Evolutionary conservation across 2,329 filamentous ascomycete species (phyloP), one percentile per base, ranked within the genome.

Genomic region (Cladosporium colombiae): DNA sequence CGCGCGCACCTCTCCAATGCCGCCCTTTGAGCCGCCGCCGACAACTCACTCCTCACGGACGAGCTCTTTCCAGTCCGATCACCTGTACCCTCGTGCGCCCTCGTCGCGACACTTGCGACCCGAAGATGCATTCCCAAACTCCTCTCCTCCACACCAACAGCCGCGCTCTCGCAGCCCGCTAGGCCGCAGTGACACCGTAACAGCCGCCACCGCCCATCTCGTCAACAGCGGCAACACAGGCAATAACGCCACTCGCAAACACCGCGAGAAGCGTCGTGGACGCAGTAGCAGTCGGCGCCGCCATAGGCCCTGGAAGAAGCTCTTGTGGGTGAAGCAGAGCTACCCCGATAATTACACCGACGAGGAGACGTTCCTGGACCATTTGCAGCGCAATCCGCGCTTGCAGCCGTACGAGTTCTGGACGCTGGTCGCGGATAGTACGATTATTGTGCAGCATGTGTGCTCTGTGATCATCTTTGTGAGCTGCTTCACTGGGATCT

Each of bases 301-400:
- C 25, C 70, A 69, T 70, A 18, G 64, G 6, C 66, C 63, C 3
- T 98, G 94, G 91, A 96, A 96, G 84, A 98, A 98, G 82, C 81
- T 99, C 70, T 85, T 99, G 64, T 99, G 95, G 95, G 93, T 99
- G 75, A 97, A 96, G 80, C 95, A 98, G 77, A 91, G 91, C 37
- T 97, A 96, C 76, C 93, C 95, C n/a, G 95, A 99, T 78, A 99
- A 99, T 78, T 98, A 98, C 77, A 98, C 95, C 49, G 95, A 99
- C 76, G 93, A 95, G 76, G 91, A 92, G 67, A 98, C 95, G 1
- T 99, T 99, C 74, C 89, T 99, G 70, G 94, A 97, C 75, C 93
- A 96, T 73, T 87, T 99, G 21, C 94, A 99, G 78, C 88, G 93
- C 57, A 99, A 99, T 77, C 94, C 94, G 5, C 89, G 93, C 49